Conservation (phyloP, 2,329 filamentous ascomycete genomes). For the Paracoccidioides lutzii region DNA sequence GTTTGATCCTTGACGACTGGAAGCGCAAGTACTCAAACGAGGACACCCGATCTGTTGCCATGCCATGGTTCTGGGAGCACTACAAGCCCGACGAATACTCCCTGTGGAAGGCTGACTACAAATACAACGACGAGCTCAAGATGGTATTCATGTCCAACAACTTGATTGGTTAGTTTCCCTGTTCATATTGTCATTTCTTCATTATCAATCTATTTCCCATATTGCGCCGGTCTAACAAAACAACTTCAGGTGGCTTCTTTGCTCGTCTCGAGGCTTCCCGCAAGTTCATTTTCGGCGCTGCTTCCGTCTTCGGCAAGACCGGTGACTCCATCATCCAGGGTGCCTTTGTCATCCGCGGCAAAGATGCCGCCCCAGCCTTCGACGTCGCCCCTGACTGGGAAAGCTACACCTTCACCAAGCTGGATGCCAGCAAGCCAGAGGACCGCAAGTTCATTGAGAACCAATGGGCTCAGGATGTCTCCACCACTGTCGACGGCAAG, state of each 20-base stretch:
- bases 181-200: background rate
- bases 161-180: constrained; percentile 55
- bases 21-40: constrained; percentile 99
- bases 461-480: constrained; percentile 87
- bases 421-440: constrained; percentile 74
- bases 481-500: constrained; percentile 70
- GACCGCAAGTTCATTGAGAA: constrained; percentile 77
- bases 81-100: constrained; percentile 91
- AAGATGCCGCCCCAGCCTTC: constrained; percentile 75
- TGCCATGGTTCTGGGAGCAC: constrained; percentile 99
- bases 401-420: constrained; percentile 93
- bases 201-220: background rate
- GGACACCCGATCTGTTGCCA: constrained; percentile 64
- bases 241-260: constrained; percentile 66
- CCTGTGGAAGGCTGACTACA: constrained; percentile 88
- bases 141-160: constrained; percentile 98
- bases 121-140: constrained; percentile 98
- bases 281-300: constrained; percentile 92
- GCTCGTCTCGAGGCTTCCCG: constrained; percentile 90
- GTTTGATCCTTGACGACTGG: constrained; percentile 85
- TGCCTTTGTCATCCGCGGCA: constrained; percentile 87
- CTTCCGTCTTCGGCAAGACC: constrained; percentile 77
- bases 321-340: constrained; percentile 86
- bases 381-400: constrained; percentile 95
- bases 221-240: background rate